Conservation (phyloP, 495 filamentous ascomycete species). For the Sporormia fimetaria region DNA sequence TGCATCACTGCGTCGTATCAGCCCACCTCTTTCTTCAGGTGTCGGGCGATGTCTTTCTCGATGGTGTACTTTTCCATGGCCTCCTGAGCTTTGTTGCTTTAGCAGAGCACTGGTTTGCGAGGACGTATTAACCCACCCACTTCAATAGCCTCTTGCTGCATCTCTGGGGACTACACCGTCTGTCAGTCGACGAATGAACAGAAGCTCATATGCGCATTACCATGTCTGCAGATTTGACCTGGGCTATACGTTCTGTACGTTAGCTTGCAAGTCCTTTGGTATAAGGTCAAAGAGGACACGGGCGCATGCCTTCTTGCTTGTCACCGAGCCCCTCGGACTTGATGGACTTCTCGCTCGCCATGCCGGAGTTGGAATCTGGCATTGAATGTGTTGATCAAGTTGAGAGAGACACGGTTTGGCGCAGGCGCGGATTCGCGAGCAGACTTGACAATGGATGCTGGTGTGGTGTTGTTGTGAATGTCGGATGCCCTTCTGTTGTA, state of each 20-base stretch:
- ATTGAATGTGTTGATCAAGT: neutral
- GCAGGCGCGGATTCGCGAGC: neutral
- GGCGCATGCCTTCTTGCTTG: slow-evolving; percentile 61
- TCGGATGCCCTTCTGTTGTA: too few relatives aligned
- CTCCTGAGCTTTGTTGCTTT: slow-evolving; percentile 80
- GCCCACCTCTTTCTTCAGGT: slow-evolving; percentile 88
- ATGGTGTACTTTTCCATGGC: slow-evolving; percentile 88
- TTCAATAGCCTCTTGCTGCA: slow-evolving; percentile 90
- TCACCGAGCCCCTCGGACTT: slow-evolving; percentile 32
- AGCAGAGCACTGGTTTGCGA: slow-evolving; percentile 4
- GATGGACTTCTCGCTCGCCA: slow-evolving; percentile 41
- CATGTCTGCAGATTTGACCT: slow-evolving; percentile 97
- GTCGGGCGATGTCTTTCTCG: slow-evolving; percentile 97
- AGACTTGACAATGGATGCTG: neutral
- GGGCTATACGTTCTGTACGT: slow-evolving; percentile 47
- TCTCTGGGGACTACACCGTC: slow-evolving; percentile 46
- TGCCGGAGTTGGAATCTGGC: slow-evolving; percentile 1
- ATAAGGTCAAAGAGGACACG: neutral
- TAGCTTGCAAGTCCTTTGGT: slow-evolving; percentile 24
- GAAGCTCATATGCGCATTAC: slow-evolving; percentile 38
- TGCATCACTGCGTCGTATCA: neutral
- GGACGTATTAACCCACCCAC: slow-evolving; percentile 53
- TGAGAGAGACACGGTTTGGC: too few relatives aligned
- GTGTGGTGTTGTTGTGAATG: too few relatives aligned
- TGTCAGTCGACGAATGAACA: neutral